phyloP scores from a whole-genome alignment of 768 basidiomycete genomes.

The Boletus rufocinnamomeus region DNA sequence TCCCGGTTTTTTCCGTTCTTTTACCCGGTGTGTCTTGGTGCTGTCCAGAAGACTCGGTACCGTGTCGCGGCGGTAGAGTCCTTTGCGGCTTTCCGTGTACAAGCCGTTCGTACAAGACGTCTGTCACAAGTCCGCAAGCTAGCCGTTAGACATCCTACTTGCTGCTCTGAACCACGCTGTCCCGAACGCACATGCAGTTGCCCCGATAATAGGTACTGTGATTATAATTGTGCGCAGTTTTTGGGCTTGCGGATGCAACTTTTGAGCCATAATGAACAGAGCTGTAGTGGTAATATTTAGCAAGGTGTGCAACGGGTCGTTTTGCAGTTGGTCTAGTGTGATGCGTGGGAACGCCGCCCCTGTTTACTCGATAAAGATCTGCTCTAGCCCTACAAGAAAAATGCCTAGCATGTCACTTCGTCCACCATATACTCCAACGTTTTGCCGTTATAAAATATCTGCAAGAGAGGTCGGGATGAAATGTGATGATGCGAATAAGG shows the following conservation, averaged over 20 bases:
- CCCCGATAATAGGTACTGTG: slow-evolving; percentile 64
- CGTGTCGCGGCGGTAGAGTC: slow-evolving; percentile 32
- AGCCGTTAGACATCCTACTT: slow-evolving; percentile 9
- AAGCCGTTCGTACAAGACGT: slow-evolving; percentile 66
- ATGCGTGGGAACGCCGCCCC: background rate
- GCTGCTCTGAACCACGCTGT: background rate
- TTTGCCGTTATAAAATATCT: too few relatives aligned
- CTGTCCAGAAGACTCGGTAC: slow-evolving; percentile 3
- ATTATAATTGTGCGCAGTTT: slow-evolving; percentile 58
- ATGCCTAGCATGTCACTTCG: too few relatives aligned
- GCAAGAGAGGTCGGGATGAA: too few relatives aligned
- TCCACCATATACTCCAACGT: too few relatives aligned
- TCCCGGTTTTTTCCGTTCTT: slow-evolving; percentile 24
- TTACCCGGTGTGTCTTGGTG: slow-evolving; percentile 11
- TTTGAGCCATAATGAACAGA: slow-evolving; percentile 27
- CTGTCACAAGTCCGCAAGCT: slow-evolving; percentile 35
- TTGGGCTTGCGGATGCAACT: slow-evolving; percentile 46
- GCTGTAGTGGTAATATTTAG: background rate
- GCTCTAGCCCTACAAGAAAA: background rate
- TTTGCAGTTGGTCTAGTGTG: background rate
- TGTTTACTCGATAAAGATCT: background rate
- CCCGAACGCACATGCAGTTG: slow-evolving; percentile 54
- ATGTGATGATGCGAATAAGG: background rate
- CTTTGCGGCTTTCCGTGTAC: slow-evolving; percentile 53
- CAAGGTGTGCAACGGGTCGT: too few relatives aligned